phyloP scores from a whole-genome alignment of 139 green algal genomes.

The Chlamydomonas applanata region DNA sequence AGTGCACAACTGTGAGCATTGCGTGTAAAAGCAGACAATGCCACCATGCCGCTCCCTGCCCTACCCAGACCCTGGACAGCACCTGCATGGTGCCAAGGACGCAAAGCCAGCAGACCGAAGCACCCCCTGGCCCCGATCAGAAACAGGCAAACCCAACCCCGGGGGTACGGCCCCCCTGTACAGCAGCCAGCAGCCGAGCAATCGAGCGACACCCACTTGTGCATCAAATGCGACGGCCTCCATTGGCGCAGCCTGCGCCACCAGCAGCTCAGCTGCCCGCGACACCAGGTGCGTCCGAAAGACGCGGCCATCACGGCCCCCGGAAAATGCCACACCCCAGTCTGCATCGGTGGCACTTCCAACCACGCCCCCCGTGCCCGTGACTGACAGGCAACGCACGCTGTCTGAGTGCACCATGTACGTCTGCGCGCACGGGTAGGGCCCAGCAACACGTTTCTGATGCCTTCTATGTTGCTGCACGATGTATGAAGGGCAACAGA shows the following conservation, averaged over 20 bases:
- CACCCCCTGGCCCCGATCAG: too few relatives aligned
- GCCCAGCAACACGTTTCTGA: too few relatives aligned
- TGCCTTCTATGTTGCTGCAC: too few relatives aligned
- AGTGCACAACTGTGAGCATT: too few relatives aligned
- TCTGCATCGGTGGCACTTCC: neutral
- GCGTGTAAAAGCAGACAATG: too few relatives aligned
- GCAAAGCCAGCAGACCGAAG: too few relatives aligned
- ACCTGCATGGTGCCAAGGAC: neutral
- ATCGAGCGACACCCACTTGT: too few relatives aligned
- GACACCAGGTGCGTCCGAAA: conserved; percentile 70
- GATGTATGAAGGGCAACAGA: conserved; percentile 13
- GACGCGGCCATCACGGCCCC: conserved; percentile 74
- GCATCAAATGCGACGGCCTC: conserved; percentile 36
- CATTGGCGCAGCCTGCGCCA: conserved; percentile 64
- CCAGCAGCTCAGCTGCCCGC: conserved; percentile 73
- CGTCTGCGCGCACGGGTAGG: too few relatives aligned
- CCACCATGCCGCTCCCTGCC: too few relatives aligned
- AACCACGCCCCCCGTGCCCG: neutral
- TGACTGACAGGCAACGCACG: conserved; percentile 78
- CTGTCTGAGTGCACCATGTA: conserved; percentile 79
- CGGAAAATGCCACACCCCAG: conserved; percentile 63
- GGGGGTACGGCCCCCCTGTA: too few relatives aligned
- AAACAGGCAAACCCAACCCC: too few relatives aligned
- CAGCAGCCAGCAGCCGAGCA: too few relatives aligned
- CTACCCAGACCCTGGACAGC: neutral